A percentile compares a stretch with the other conserved stretches of the same genome.
Conservation (phyloP, 805 yeast genomes). For the Cyberlindnera saturnus region DNA sequence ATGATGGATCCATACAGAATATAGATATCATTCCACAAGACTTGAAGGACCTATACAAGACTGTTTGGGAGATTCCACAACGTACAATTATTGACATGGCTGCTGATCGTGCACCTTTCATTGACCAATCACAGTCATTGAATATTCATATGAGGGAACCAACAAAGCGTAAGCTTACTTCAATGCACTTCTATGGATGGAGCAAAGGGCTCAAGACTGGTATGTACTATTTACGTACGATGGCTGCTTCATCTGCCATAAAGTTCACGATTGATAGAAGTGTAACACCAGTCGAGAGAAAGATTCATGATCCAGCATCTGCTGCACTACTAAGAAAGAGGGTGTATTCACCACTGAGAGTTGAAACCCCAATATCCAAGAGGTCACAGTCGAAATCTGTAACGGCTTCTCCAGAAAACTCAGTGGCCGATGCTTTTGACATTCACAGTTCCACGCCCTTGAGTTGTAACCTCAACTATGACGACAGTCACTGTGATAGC, state of each 20-base stretch:
- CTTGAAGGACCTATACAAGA: conserved; percentile 63
- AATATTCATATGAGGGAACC: conserved; percentile 86
- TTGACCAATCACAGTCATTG: conserved; percentile 90
- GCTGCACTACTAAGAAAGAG: conserved; percentile 3
- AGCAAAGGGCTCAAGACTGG: conserved; percentile 97
- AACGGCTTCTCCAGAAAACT: conserved; percentile 1
- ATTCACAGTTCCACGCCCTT: conserved; percentile 1
- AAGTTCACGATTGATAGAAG: conserved; percentile 70
- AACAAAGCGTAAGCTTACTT: conserved; percentile 92
- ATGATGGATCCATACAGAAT: conserved; percentile 81
- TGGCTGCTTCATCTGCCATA: conserved; percentile 95
- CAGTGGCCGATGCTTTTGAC: neutral
- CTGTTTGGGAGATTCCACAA: conserved; percentile 88
- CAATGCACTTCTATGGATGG: conserved; percentile 99
- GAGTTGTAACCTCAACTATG: conserved; percentile 1
- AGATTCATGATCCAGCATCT: neutral
- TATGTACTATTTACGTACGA: conserved; percentile 95
- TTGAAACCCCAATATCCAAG: neutral
- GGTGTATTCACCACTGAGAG: conserved; percentile 4
- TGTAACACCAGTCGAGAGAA: conserved; percentile 27
- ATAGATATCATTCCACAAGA: conserved; percentile 70
- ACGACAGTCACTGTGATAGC: conserved; percentile 5
- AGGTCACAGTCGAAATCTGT: neutral
- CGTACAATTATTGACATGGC: conserved; percentile 65
- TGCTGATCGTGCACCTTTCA: conserved; percentile 87